Percentiles rank a stretch among this genome's conserved stretches.
Conservation (phyloP, 2,329 filamentous ascomycete genomes). For the Cladosporium sp. region DNA sequence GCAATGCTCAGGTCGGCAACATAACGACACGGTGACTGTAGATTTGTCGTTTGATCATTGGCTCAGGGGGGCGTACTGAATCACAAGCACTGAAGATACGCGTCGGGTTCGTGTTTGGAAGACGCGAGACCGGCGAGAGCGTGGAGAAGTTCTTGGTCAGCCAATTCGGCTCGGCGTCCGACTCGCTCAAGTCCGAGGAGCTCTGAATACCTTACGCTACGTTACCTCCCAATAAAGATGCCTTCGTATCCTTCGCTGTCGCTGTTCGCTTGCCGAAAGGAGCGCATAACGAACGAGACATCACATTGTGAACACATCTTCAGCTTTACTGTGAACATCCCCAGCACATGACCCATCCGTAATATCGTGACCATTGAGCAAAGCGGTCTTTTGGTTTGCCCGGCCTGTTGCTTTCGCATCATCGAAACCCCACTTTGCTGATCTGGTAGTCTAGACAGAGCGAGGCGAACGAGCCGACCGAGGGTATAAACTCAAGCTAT, state of each 20-base stretch:
- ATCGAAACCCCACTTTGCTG: not conserved
- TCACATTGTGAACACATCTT: not conserved
- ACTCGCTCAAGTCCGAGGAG: not conserved
- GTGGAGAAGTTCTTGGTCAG: not conserved
- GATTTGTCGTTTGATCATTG: not conserved
- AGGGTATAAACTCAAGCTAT: not conserved
- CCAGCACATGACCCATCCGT: not conserved
- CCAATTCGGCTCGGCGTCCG: not conserved
- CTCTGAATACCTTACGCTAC: not conserved
- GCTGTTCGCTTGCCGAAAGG: not conserved
- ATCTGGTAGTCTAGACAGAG: not conserved
- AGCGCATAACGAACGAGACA: not conserved
- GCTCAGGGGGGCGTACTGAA: not conserved
- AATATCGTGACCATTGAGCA: not conserved
- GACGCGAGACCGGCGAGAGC: not conserved
- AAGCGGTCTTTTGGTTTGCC: not conserved
- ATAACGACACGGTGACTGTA: not conserved
- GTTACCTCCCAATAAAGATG: not conserved
- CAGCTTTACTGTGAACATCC: not conserved
- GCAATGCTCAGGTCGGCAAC: not conserved
- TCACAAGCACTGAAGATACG: not conserved
- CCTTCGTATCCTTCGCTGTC: not conserved
- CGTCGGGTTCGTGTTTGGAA: not conserved
- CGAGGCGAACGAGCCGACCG: not conserved
- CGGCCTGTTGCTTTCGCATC: not conserved